phyloP scores from a whole-genome alignment of 108 stramenopile species.

The Skeletonema potamos region DNA sequence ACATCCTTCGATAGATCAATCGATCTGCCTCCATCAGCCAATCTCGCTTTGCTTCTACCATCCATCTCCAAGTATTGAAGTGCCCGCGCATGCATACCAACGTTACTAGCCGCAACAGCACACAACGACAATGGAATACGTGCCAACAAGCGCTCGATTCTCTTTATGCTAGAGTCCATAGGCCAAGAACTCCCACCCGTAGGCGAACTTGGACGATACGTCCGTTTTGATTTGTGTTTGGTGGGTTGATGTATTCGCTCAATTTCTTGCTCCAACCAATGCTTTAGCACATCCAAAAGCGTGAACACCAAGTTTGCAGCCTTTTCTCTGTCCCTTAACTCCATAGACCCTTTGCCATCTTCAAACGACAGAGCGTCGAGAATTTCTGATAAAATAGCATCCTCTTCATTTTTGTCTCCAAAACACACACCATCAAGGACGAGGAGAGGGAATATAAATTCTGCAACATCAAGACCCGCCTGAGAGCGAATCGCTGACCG shows the following conservation, averaged over 20 bases:
- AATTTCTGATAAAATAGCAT: constrained; percentile 62
- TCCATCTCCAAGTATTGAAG: constrained; percentile 75
- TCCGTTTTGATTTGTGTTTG: constrained; percentile 33
- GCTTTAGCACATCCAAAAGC: constrained; percentile 61
- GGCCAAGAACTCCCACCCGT: constrained; percentile 47
- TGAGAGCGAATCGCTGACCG: constrained; percentile 73
- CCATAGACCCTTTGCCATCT: constrained; percentile 7
- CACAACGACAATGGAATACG: constrained; percentile 51
- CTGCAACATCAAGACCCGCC: constrained; percentile 63
- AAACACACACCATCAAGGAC: constrained; percentile 82
- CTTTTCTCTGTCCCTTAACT: constrained; percentile 53
- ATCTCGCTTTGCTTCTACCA: constrained; percentile 48
- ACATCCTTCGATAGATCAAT: not conserved
- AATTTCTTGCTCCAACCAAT: constrained; percentile 72
- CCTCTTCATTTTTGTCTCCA: constrained; percentile 59
- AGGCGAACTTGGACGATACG: constrained; percentile 1
- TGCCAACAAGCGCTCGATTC: constrained; percentile 61
- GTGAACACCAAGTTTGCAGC: constrained; percentile 67
- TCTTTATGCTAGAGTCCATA: constrained; percentile 50
- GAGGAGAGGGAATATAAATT: constrained; percentile 83
- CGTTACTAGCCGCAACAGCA: constrained; percentile 67
- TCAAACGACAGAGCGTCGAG: constrained; percentile 48
- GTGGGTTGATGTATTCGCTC: constrained; percentile 36
- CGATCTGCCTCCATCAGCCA: constrained; percentile 19
- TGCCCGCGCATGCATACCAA: constrained; percentile 84